phyloP scores from a whole-genome alignment of 2,329 filamentous ascomycete species.

The Aphanoascus verrucosus region DNA sequence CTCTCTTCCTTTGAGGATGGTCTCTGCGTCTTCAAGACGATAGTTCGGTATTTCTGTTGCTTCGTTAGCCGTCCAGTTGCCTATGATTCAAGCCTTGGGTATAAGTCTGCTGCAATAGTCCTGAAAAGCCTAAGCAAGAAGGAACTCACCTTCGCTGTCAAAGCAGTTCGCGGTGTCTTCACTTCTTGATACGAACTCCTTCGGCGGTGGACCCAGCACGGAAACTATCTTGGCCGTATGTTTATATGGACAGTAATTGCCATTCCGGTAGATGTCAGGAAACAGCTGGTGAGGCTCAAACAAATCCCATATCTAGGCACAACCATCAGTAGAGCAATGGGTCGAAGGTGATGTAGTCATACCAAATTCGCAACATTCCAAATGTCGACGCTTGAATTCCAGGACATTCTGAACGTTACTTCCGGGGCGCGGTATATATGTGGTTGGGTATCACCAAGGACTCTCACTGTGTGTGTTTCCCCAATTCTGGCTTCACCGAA shows the following conservation, averaged over 20 bases:
- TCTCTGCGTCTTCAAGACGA: slow-evolving; percentile 3
- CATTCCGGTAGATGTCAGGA: background rate
- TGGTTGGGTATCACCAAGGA: slow-evolving; percentile 35
- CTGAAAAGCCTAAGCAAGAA: background rate
- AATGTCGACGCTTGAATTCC: slow-evolving; percentile 24
- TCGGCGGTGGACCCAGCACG: slow-evolving; percentile 7
- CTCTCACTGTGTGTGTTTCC: slow-evolving; percentile 14
- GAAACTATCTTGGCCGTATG: slow-evolving; percentile 9
- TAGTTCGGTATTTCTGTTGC: background rate
- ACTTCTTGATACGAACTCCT: slow-evolving; percentile 1
- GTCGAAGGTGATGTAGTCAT: background rate
- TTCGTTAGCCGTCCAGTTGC: background rate
- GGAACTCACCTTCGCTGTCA: background rate
- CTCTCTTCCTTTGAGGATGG: slow-evolving; percentile 18
- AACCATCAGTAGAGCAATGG: background rate
- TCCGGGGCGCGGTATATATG: slow-evolving; percentile 24
- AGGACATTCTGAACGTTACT: slow-evolving; percentile 21
- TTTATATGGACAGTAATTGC: background rate
- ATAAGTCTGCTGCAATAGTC: background rate
- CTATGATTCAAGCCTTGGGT: background rate
- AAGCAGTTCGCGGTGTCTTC: background rate
- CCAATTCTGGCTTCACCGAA: slow-evolving; percentile 29
- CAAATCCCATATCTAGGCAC: slow-evolving; percentile 18
- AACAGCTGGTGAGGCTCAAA: slow-evolving; percentile 17
- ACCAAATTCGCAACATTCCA: slow-evolving; percentile 25